Evolutionary conservation across 495 filamentous ascomycete species (phyloP).

Genomic region (Paragyromitra xinjiangensis): DNA sequence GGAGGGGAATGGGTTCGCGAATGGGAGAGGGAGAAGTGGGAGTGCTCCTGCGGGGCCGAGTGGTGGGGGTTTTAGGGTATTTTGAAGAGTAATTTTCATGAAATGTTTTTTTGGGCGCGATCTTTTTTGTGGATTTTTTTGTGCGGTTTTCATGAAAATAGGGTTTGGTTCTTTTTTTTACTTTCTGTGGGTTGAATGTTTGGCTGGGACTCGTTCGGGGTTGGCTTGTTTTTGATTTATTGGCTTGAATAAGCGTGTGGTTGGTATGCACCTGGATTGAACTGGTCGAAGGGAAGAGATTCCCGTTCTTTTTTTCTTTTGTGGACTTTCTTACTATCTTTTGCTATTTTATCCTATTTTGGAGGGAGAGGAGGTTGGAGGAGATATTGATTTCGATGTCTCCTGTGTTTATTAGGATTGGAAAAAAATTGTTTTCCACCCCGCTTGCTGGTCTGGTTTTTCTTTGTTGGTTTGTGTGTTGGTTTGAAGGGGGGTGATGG

Average conservation of each 20-base stretch:
- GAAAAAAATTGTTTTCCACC: neutral
- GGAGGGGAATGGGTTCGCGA: conserved; percentile 19
- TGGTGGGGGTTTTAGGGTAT: conserved; percentile 43
- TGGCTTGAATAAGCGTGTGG: neutral
- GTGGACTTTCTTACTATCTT: no score
- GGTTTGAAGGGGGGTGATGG: no score
- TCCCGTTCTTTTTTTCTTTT: neutral
- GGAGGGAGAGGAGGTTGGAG: no score
- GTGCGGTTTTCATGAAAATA: conserved; percentile 44
- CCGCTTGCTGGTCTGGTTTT: neutral
- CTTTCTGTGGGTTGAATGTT: conserved; percentile 17
- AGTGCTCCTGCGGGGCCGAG: conserved; percentile 56
- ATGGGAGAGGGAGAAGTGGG: conserved; percentile 49
- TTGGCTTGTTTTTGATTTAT: conserved; percentile 11
- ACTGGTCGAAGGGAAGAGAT: no score
- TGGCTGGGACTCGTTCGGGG: neutral
- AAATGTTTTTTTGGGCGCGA: conserved; percentile 5
- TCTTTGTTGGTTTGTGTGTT: no score
- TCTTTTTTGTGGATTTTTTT: conserved; percentile 8
- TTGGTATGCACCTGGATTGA: no score
- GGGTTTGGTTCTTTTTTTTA: conserved; percentile 21
- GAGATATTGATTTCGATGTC: no score
- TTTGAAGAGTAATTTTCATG: conserved; percentile 20
- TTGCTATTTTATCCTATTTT: no score
- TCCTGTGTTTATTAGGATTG: no score